Evolutionary conservation across 306 rosid species (phyloP).

Genomic region (Lathyrus tuberosus): DNA sequence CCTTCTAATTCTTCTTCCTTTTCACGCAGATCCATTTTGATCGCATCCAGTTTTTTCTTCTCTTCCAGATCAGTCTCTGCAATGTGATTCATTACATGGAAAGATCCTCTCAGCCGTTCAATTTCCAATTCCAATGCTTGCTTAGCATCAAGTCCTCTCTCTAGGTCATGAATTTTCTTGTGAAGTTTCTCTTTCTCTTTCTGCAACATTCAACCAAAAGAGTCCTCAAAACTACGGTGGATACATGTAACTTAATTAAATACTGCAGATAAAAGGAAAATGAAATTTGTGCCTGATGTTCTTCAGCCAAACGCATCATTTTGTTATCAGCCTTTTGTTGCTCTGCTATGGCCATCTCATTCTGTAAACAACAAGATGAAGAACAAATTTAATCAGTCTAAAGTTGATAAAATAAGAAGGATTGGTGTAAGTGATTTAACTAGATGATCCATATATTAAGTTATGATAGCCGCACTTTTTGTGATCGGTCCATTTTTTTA

Average conservation of each 20-base stretch:
- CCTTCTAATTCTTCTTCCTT: conserved; percentile 64
- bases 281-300: conserved; percentile 52
- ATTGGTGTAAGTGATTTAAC: neutral
- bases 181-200: conserved; percentile 64
- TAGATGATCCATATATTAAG: neutral
- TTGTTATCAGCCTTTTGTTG: conserved; percentile 69
- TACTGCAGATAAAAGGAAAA: conserved; percentile 1
- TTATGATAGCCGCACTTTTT: neutral
- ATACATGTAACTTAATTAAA: conserved; percentile 13
- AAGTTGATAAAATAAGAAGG: conserved; percentile 16
- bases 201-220: conserved; percentile 47
- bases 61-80: conserved; percentile 56
- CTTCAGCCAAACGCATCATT: conserved; percentile 61
- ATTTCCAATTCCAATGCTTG: conserved; percentile 70
- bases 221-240: neutral
- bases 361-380: conserved; percentile 45
- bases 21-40: conserved; percentile 49
- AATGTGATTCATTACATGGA: conserved; percentile 72
- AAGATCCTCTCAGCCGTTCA: conserved; percentile 69
- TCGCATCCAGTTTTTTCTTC: conserved; percentile 60
- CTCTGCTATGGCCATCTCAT: conserved; percentile 68
- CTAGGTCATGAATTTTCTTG: conserved; percentile 54
- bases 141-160: conserved; percentile 71
- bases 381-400: neutral
- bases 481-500: neutral